These are phyloP conservation scores for Cercophora samala DNA, from an alignment of 495 filamentous ascomycete genomes.

Conservation along the genomic window DNA sequence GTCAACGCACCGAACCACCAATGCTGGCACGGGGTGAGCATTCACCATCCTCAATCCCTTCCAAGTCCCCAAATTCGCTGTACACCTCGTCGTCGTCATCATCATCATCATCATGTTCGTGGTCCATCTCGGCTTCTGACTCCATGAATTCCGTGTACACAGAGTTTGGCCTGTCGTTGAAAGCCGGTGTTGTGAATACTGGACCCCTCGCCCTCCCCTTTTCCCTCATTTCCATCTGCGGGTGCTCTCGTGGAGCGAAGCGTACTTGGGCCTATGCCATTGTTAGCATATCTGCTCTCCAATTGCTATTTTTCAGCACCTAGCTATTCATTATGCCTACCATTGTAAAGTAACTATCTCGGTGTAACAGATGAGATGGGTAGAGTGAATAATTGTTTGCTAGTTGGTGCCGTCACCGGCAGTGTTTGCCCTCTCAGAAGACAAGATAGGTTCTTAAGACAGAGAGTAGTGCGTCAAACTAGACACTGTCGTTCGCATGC, in stretches of 20 bases:
- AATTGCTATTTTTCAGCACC: neutral
- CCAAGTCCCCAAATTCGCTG: slow-evolving; percentile 49
- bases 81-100: slow-evolving; percentile 53
- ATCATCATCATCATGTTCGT: slow-evolving; percentile 44
- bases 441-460: slow-evolving; percentile 16
- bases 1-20: slow-evolving; percentile 55
- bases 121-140: slow-evolving; percentile 64
- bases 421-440: slow-evolving; percentile 16
- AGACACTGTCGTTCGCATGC: slow-evolving; percentile 17
- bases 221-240: slow-evolving; percentile 46
- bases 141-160: slow-evolving; percentile 69
- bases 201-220: slow-evolving; percentile 43
- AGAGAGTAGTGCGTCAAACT: neutral
- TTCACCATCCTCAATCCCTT: slow-evolving; percentile 54
- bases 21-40: slow-evolving; percentile 63
- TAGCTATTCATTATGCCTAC: slow-evolving; percentile 15
- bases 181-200: slow-evolving; percentile 43
- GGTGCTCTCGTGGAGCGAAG: slow-evolving; percentile 20
- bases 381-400: slow-evolving; percentile 11
- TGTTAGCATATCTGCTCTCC: slow-evolving; percentile 18
- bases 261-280: slow-evolving; percentile 25
- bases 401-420: slow-evolving; percentile 40
- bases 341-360: slow-evolving; percentile 22
- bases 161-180: slow-evolving; percentile 53
- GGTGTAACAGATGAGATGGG: slow-evolving; percentile 20